Conservation (phyloP, 2,329 filamentous ascomycete species). For the Trichoderma lentiforme region DNA sequence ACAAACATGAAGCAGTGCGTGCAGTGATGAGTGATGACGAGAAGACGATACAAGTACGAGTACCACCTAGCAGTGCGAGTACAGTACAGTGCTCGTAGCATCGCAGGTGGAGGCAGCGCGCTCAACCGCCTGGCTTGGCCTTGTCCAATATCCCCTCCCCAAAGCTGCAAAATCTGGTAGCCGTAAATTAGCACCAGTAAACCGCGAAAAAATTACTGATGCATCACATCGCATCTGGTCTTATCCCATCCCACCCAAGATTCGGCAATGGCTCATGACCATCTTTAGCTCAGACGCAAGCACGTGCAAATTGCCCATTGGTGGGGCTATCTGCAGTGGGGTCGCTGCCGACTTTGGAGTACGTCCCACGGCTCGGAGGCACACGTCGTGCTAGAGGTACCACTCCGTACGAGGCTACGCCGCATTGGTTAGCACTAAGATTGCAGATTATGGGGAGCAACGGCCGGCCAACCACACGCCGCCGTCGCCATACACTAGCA, state of each 20-base stretch:
- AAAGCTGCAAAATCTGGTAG: not conserved
- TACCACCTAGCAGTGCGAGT: too few relatives aligned
- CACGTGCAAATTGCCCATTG: slow-evolving; percentile 10
- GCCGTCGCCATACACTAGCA: not conserved
- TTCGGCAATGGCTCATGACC: slow-evolving; percentile 6
- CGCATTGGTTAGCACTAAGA: not conserved
- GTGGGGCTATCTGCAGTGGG: slow-evolving; percentile 6
- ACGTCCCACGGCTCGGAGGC: not conserved
- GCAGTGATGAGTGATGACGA: not conserved
- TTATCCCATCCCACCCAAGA: not conserved
- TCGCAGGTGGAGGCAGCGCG: too few relatives aligned
- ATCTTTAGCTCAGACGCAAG: not conserved
- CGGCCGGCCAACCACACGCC: not conserved
- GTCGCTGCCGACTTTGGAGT: not conserved
- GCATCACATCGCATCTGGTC: not conserved
- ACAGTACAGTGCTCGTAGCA: too few relatives aligned
- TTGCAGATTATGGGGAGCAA: not conserved
- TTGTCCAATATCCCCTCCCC: too few relatives aligned
- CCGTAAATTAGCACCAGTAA: not conserved
- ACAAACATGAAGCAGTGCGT: not conserved
- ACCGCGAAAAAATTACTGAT: not conserved
- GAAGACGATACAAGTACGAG: not conserved
- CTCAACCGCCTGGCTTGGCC: too few relatives aligned
- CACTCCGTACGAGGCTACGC: not conserved
- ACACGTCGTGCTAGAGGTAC: not conserved